phyloP scores from a whole-genome alignment of 2,329 filamentous ascomycete genomes.

The Zarea fungicola region DNA sequence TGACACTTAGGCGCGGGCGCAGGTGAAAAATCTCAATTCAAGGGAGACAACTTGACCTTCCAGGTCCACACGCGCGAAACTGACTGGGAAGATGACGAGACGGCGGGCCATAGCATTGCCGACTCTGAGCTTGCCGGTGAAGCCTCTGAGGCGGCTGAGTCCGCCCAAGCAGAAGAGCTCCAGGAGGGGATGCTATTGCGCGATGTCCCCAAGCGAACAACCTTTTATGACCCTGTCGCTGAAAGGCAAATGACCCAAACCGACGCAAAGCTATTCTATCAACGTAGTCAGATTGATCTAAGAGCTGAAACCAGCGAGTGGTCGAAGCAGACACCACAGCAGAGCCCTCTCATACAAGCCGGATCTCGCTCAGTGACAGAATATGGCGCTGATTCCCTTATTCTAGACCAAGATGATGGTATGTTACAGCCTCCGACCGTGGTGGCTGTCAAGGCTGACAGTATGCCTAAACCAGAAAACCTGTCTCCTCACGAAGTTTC shows the following conservation, averaged over 20 bases:
- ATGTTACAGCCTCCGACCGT: conserved; percentile 16
- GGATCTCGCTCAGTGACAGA: conserved; percentile 31
- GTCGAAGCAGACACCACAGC: conserved; percentile 39
- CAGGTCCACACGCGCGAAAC: conserved; percentile 18
- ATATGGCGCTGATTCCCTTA: conserved; percentile 31
- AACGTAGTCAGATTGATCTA: conserved; percentile 69
- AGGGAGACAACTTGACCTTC: conserved; percentile 13
- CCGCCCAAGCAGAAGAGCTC: conserved; percentile 27
- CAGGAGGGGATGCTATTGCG: conserved; percentile 55
- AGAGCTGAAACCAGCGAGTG: conserved; percentile 33
- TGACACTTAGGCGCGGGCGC: not conserved
- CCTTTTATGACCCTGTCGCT: conserved; percentile 87
- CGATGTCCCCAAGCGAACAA: conserved; percentile 64
- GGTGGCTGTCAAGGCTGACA: conserved; percentile 34
- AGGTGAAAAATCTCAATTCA: conserved; percentile 1
- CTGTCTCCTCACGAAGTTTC: not conserved
- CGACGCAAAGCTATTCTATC: conserved; percentile 94
- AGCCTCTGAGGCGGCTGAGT: conserved; percentile 17
- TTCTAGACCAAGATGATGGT: conserved; percentile 26
- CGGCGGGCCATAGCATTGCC: not conserved
- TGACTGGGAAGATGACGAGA: conserved; percentile 18
- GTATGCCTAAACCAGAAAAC: not conserved
- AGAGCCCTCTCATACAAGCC: conserved; percentile 40
- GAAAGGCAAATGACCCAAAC: conserved; percentile 93
- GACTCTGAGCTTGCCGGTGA: conserved; percentile 20